Percentiles rank a stretch among this genome's conserved stretches.
phyloP scores from a whole-genome alignment of 345 rosid genomes.

The Eutrema japonicum region DNA sequence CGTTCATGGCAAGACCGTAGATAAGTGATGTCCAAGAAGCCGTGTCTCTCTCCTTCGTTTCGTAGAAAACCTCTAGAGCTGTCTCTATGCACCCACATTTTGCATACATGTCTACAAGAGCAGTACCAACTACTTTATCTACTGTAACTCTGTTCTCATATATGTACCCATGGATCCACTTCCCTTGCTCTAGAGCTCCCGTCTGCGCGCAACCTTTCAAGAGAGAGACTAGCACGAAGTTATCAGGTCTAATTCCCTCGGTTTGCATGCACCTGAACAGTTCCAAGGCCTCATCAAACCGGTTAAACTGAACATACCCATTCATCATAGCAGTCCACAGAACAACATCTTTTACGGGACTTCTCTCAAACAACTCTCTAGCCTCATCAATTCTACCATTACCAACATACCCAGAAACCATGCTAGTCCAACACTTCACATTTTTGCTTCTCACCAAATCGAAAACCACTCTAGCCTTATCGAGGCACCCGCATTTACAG shows the following conservation, averaged over 20 bases:
- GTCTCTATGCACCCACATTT: slow-evolving; percentile 70
- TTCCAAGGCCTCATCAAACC: slow-evolving; percentile 59
- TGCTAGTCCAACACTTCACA: slow-evolving; percentile 77
- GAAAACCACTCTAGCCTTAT: slow-evolving; percentile 52
- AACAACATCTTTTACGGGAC: slow-evolving; percentile 68
- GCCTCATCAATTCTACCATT: slow-evolving; percentile 60
- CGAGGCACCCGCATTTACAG: slow-evolving; percentile 67
- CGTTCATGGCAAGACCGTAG: slow-evolving; percentile 73
- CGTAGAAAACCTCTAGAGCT: slow-evolving; percentile 60
- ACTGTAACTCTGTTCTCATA: slow-evolving; percentile 51
- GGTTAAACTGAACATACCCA: slow-evolving; percentile 74
- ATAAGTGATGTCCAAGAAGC: slow-evolving; percentile 81
- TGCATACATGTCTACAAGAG: slow-evolving; percentile 80
- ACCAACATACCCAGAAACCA: slow-evolving; percentile 67
- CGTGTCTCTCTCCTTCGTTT: slow-evolving; percentile 54
- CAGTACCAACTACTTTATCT: slow-evolving; percentile 67
- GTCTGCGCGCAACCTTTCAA: slow-evolving; percentile 76
- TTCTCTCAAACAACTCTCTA: slow-evolving; percentile 68
- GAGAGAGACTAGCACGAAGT: slow-evolving; percentile 67
- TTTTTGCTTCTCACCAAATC: slow-evolving; percentile 57
- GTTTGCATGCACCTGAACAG: slow-evolving; percentile 68
- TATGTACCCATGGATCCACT: slow-evolving; percentile 75
- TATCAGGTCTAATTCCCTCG: slow-evolving; percentile 57
- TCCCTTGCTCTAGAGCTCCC: slow-evolving; percentile 81
- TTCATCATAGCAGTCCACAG: slow-evolving; percentile 92